Evolutionary conservation across 2,329 filamentous ascomycete genomes (phyloP).

Genomic region (Paracoccidioides brasiliensis): DNA sequence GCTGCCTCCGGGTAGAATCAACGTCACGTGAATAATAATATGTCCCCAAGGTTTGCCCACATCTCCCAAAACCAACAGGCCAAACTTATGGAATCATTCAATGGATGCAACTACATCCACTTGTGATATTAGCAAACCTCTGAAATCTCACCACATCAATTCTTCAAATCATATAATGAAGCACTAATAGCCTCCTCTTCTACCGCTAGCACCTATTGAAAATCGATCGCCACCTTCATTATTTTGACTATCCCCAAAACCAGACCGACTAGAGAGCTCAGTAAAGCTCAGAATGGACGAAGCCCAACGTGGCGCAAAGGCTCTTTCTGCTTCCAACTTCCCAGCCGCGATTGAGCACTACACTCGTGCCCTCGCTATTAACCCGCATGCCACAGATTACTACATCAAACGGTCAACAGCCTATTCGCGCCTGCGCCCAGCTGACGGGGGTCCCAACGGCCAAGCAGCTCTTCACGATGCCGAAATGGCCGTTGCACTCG

Average conservation of each 20-base stretch:
- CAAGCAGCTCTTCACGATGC: constrained; percentile 53
- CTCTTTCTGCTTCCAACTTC: constrained; percentile 52
- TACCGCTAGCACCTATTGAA: too few species aligned
- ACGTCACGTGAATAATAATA: too few species aligned
- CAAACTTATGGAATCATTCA: too few species aligned
- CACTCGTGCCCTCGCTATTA: constrained; percentile 49
- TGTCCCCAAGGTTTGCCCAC: too few species aligned
- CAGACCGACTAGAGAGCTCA: background rate
- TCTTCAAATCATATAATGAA: background rate
- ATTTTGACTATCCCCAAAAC: background rate
- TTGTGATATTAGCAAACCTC: too few species aligned
- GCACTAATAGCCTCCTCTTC: background rate
- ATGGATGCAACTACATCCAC: too few species aligned
- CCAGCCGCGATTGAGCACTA: constrained; percentile 54
- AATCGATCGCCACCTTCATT: background rate
- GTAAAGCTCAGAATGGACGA: constrained; percentile 33
- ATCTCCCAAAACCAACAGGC: too few species aligned
- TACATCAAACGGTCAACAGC: constrained; percentile 71
- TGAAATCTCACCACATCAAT: too few species aligned
- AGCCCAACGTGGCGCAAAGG: constrained; percentile 44
- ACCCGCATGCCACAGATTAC: constrained; percentile 59
- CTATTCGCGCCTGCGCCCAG: constrained; percentile 49
- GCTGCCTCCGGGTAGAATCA: too few species aligned
- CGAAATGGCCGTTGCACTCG: constrained; percentile 50
- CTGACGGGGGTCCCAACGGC: constrained; percentile 31